Evolutionary conservation across 73 alveolate species (phyloP).

Genomic region (Tetrahymena borealis): DNA sequence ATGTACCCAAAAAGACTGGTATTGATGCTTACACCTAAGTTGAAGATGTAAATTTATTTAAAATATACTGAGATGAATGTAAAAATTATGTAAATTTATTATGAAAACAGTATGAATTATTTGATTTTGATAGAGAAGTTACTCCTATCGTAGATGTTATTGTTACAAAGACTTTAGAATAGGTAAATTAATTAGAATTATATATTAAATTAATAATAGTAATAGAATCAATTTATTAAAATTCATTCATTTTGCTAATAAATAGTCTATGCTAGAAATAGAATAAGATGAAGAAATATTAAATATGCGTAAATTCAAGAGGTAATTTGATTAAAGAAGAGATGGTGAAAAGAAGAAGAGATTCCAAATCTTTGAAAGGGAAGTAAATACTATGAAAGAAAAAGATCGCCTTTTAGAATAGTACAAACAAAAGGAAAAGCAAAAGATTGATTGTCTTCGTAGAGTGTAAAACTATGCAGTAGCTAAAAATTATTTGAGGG

Average conservation of each 20-base stretch:
- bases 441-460: slow-evolving; percentile 40
- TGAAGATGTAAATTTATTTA: slow-evolving; percentile 54
- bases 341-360: slow-evolving; percentile 73
- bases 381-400: slow-evolving; percentile 53
- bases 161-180: slow-evolving; percentile 85
- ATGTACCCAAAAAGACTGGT: slow-evolving; percentile 95
- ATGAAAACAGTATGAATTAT: slow-evolving; percentile 67
- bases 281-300: slow-evolving; percentile 91
- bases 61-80: neutral
- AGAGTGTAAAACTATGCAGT: slow-evolving; percentile 58
- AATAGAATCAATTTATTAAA: too few relatives aligned
- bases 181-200: slow-evolving; percentile 54
- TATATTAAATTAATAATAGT: too few relatives aligned
- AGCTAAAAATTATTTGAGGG: slow-evolving; percentile 54
- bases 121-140: slow-evolving; percentile 93
- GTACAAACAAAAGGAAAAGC: slow-evolving; percentile 47
- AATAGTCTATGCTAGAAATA: slow-evolving; percentile 66
- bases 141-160: slow-evolving; percentile 93
- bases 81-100: neutral
- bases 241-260: too few relatives aligned
- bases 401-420: slow-evolving; percentile 53
- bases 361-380: slow-evolving; percentile 58
- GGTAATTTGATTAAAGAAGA: slow-evolving; percentile 73
- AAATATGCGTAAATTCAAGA: slow-evolving; percentile 78
- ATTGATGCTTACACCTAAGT: slow-evolving; percentile 93